Evolutionary conservation across 352 stramenopile genomes (phyloP), one percentile per base, ranked within the genome.

Genomic region (Phytopythium vexans): DNA sequence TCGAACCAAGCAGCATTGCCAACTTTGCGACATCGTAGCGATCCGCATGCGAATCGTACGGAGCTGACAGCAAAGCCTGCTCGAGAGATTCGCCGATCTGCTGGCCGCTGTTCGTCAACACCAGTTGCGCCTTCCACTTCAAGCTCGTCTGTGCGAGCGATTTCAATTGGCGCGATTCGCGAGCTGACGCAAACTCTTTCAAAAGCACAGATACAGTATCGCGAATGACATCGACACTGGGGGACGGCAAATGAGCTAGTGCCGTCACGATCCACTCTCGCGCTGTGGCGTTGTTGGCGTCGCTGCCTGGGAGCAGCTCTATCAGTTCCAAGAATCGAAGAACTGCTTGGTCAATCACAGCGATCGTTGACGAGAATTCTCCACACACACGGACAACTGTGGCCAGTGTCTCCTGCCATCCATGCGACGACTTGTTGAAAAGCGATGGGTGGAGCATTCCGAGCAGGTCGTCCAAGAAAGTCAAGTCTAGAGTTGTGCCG

Each of bases 11-110:
- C n/a, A 70, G 16, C 56, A 82, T 73, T 15, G 66, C 66, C 9
- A 74, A 55, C 39, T 70, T 78, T 0, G 57, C 68, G 36, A 85
- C 63, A 3, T 77, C 64, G 48, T 85, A 85, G 21, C 66, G 74
- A 49, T 80, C 66, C 0, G 57, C 61, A 38, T 75, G 62, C 8
- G 68, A 71, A 27, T 65, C 54, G 40, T 68, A 68, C 15, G 51
- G 42, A 33, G 63, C 51, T 6, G 48, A 35, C 31, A 70, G 40
- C 0, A 74, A 41, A 36, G 60, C 37, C 42, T 49, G 46, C 38
- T 74, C 58, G 15, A 77, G 61, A 7, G 35, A 43, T 11, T 15
- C 39, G 41, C 61, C 53, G 7, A 33, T 50, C 9, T 16, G 10
- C 50, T 38, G 43, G 37, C 5, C 32, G 12, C 15, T 42, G 12